A percentile compares a stretch with the other conserved stretches of the same genome.
Evolutionary conservation across 129 eudicot genomes (phyloP).

Genomic region (Logfia minima): DNA sequence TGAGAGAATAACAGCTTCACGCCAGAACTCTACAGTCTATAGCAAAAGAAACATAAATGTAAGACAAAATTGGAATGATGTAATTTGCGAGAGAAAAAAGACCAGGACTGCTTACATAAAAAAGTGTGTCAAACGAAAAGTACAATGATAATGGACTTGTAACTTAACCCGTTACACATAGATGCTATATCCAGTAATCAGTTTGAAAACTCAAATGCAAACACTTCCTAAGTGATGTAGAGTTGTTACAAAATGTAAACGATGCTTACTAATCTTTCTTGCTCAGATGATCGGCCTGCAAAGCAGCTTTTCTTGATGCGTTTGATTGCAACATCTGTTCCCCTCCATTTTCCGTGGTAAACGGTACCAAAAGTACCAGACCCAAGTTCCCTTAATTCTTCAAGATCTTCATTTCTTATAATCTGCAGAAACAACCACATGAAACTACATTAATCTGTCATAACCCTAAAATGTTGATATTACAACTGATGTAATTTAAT

Average conservation of each 20-base stretch:
- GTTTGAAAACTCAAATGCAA: slow-evolving; percentile 14
- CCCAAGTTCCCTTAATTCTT: slow-evolving; percentile 93
- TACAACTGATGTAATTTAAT: slow-evolving; percentile 1
- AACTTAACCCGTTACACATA: neutral
- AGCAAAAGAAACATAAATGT: slow-evolving; percentile 9
- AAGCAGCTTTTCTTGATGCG: slow-evolving; percentile 90
- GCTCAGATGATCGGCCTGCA: slow-evolving; percentile 85
- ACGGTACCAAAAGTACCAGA: slow-evolving; percentile 95
- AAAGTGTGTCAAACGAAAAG: neutral
- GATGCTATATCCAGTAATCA: slow-evolving; percentile 4
- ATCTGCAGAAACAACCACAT: slow-evolving; percentile 49
- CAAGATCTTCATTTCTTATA: slow-evolving; percentile 81
- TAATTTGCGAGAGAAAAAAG: neutral
- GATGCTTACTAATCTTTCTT: slow-evolving; percentile 74
- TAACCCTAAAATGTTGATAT: neutral
- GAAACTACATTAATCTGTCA: slow-evolving; percentile 2
- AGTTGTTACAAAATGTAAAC: neutral
- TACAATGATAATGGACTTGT: neutral
- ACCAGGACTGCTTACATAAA: neutral
- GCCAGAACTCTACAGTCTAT: slow-evolving; percentile 85
- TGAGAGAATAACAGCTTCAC: slow-evolving; percentile 85
- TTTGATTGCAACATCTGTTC: slow-evolving; percentile 93
- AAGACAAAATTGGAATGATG: slow-evolving; percentile 12
- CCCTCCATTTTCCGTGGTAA: slow-evolving; percentile 97
- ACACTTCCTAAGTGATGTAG: neutral